Conservation (phyloP, 305 asterid species). For the Vinca major region DNA sequence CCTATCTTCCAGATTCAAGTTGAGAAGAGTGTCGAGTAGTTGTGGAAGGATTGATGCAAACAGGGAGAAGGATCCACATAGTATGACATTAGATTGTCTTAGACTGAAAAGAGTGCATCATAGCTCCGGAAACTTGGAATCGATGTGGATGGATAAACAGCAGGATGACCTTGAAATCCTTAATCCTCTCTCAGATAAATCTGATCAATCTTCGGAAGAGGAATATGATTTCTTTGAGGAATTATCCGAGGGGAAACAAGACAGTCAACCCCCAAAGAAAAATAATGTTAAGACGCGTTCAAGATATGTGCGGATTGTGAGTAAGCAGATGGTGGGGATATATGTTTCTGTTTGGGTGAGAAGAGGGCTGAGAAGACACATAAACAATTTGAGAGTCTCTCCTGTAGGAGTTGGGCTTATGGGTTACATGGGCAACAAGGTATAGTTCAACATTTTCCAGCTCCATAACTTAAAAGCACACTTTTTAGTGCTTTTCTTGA, state of each 20-base stretch:
- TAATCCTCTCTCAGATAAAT: conserved; percentile 38
- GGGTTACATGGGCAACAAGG: conserved; percentile 99
- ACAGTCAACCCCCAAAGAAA: conserved; percentile 3
- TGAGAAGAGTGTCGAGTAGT: conserved; percentile 58
- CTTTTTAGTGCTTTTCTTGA: neutral
- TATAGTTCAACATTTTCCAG: too few relatives aligned
- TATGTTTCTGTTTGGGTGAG: conserved; percentile 83
- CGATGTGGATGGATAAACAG: conserved; percentile 29
- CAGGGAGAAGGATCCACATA: conserved; percentile 18
- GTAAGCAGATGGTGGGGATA: conserved; percentile 98
- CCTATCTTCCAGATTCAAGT: conserved; percentile 39
- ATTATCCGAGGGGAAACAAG: conserved; percentile 22
- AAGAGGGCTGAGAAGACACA: conserved; percentile 59
- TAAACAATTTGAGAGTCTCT: conserved; percentile 76
- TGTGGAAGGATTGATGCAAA: conserved; percentile 37
- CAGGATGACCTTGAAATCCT: conserved; percentile 37
- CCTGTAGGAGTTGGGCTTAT: conserved; percentile 89
- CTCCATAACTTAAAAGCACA: neutral
- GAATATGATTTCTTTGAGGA: conserved; percentile 47
- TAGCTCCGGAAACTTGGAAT: conserved; percentile 52
- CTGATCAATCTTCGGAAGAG: conserved; percentile 35
- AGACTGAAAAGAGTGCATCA: conserved; percentile 50
- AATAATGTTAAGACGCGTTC: conserved; percentile 25
- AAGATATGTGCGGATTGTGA: conserved; percentile 62
- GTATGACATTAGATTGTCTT: conserved; percentile 20